These are phyloP conservation scores for Hymenochaete sp. DNA, from an alignment of 1,284 basidiomycete species.

Conservation along the genomic window DNA sequence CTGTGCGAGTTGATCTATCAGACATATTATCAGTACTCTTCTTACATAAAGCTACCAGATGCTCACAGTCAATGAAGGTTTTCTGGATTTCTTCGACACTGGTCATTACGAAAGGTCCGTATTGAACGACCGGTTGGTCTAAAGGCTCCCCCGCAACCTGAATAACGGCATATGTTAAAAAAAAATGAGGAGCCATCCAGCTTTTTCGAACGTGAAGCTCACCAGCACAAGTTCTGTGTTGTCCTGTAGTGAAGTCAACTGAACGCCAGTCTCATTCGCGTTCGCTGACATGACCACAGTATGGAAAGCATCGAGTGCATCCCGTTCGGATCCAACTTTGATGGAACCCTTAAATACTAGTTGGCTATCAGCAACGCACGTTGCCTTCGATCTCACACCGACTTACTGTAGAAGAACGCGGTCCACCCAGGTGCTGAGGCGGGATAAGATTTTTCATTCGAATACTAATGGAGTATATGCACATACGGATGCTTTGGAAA, in stretches of 20 bases:
- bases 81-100: constrained; percentile 71
- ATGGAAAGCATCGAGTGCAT: constrained; percentile 49
- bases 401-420: constrained; percentile 70
- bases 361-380: background rate
- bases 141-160: constrained; percentile 83
- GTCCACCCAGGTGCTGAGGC: constrained; percentile 68
- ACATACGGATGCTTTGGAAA: constrained; percentile 80
- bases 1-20: constrained; percentile 53
- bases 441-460: constrained; percentile 10
- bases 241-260: constrained; percentile 45
- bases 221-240: constrained; percentile 68
- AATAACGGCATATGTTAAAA: constrained; percentile 18
- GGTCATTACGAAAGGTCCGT: constrained; percentile 86
- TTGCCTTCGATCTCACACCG: constrained; percentile 1
- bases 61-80: constrained; percentile 74
- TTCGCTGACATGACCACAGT: constrained; percentile 69
- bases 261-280: constrained; percentile 50
- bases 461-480: background rate
- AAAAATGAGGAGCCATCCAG: constrained; percentile 3
- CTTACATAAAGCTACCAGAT: background rate
- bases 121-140: constrained; percentile 80
- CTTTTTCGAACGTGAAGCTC: constrained; percentile 20
- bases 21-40: constrained; percentile 1
- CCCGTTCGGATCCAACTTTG: constrained; percentile 45
- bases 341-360: constrained; percentile 63